Percentiles rank a stretch among this genome's conserved stretches.
phyloP scores from a whole-genome alignment of 2,329 filamentous ascomycete genomes.

The Truncatella angustata region DNA sequence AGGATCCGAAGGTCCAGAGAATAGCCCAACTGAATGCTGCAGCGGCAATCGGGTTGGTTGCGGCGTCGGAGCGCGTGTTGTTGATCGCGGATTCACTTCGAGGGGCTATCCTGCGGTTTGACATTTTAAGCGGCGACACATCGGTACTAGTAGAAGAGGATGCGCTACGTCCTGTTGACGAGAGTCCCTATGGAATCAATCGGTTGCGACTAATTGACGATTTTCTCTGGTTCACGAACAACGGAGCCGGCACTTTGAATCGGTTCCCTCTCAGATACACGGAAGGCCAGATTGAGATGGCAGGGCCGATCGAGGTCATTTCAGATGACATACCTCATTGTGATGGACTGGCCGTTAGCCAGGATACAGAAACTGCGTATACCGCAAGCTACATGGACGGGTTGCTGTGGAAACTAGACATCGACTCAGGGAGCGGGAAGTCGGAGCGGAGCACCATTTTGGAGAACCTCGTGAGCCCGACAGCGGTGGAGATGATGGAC shows the following conservation, averaged over 20 bases:
- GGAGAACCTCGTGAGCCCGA: neutral
- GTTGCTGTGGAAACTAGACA: conserved; percentile 18
- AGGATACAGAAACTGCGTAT: conserved; percentile 21
- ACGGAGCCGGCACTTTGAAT: conserved; percentile 22
- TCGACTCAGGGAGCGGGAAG: neutral
- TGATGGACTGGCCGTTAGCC: conserved; percentile 24
- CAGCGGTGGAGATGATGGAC: neutral
- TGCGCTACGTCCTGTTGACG: conserved; percentile 18
- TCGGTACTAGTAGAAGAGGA: conserved; percentile 22
- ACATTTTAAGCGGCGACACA: conserved; percentile 20
- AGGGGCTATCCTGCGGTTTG: conserved; percentile 23
- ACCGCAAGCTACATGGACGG: conserved; percentile 18
- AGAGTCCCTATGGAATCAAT: conserved; percentile 27
- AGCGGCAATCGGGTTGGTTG: conserved; percentile 18
- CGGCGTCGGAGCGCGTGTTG: conserved; percentile 19
- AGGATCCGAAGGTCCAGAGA: no score
- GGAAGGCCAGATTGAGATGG: conserved; percentile 17
- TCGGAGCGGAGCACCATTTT: neutral
- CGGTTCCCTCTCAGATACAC: conserved; percentile 25
- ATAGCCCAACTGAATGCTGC: no score
- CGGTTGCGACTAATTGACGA: conserved; percentile 20
- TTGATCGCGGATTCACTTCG: conserved; percentile 21
- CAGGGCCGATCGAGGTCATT: conserved; percentile 22
- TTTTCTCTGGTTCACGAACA: conserved; percentile 29
- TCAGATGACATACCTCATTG: conserved; percentile 23